Percentiles rank a stretch among this genome's conserved stretches.
phyloP scores from a whole-genome alignment of 1,284 basidiomycete genomes.

The Microbotryum saponariae region DNA sequence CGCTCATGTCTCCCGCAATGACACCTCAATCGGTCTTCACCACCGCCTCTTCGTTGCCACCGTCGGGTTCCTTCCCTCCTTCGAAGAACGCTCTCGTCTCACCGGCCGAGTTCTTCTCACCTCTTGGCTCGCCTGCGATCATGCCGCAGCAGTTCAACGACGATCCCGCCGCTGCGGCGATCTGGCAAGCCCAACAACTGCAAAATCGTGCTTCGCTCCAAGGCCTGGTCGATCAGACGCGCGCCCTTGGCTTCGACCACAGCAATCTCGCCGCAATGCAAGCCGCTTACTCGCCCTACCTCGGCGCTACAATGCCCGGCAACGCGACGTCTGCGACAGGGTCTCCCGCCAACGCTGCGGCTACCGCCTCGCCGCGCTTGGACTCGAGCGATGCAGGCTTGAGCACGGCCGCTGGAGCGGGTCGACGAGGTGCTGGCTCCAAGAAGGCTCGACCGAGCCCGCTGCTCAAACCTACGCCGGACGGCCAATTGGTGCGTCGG shows the following conservation, averaged over 20 bases:
- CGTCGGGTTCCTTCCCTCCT: conserved; percentile 25
- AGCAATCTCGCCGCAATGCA: conserved; percentile 15
- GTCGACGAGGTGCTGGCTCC: conserved; percentile 14
- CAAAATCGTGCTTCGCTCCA: conserved; percentile 15
- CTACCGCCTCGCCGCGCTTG: conserved; percentile 14
- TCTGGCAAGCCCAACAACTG: conserved; percentile 11
- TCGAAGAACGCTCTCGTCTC: conserved; percentile 40
- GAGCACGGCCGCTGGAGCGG: conserved; percentile 14
- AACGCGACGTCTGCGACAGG: conserved; percentile 1
- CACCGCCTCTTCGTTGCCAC: conserved; percentile 20
- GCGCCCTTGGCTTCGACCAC: conserved; percentile 18
- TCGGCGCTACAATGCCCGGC: conserved; percentile 2
- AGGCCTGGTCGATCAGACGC: conserved; percentile 28
- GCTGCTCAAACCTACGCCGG: conserved; percentile 26
- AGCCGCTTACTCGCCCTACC: conserved; percentile 1
- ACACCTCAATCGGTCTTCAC: conserved; percentile 35
- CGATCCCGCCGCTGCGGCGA: conserved; percentile 7
- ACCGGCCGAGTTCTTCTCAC: conserved; percentile 49
- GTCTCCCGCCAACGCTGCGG: background rate
- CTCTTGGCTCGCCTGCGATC: conserved; percentile 53
- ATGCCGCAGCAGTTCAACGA: conserved; percentile 39
- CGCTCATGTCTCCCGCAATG: conserved; percentile 38
- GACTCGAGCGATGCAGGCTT: conserved; percentile 10
- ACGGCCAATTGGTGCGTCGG: conserved; percentile 13
- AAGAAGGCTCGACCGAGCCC: conserved; percentile 31